phyloP scores from a whole-genome alignment of 805 yeast genomes.

The Lipomyces yamanashiensis region DNA sequence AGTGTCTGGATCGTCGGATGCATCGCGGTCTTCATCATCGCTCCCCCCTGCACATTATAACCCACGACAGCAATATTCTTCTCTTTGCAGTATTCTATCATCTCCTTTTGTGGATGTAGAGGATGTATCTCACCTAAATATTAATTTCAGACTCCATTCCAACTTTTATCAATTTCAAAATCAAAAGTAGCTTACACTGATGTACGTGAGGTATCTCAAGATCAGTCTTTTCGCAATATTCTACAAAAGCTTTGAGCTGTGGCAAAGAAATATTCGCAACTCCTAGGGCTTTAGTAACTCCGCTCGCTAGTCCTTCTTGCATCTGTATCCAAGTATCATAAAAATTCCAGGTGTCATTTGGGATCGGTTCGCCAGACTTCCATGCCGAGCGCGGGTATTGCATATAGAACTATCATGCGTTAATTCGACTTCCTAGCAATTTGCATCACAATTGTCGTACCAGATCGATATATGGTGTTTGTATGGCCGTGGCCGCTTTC shows the following conservation, averaged over 20 bases:
- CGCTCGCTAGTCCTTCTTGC: slow-evolving; percentile 59
- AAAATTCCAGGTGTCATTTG: slow-evolving; percentile 48
- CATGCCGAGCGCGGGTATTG: not conserved
- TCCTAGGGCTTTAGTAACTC: slow-evolving; percentile 65
- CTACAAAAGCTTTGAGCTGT: slow-evolving; percentile 23
- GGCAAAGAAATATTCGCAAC: slow-evolving; percentile 68
- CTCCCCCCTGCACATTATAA: slow-evolving; percentile 72
- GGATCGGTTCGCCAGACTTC: slow-evolving; percentile 45
- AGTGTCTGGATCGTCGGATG: slow-evolving; percentile 53
- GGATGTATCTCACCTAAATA: slow-evolving; percentile 69
- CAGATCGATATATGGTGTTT: slow-evolving; percentile 76
- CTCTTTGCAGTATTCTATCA: slow-evolving; percentile 56
- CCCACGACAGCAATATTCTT: slow-evolving; percentile 69
- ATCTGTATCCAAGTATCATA: slow-evolving; percentile 64
- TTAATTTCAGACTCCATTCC: not conserved
- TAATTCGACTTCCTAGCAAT: slow-evolving; percentile 46
- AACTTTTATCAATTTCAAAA: not conserved
- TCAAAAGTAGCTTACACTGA: slow-evolving; percentile 49
- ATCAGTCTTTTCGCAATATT: slow-evolving; percentile 47
- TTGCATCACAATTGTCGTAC: slow-evolving; percentile 36
- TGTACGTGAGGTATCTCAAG: slow-evolving; percentile 64
- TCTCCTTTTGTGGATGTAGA: slow-evolving; percentile 63
- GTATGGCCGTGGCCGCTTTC: slow-evolving; percentile 63
- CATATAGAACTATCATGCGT: not conserved
- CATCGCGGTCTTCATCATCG: slow-evolving; percentile 49